These are phyloP conservation scores for Fusarium compactum DNA, from an alignment of 2,329 filamentous ascomycete genomes.

Conservation along the genomic window DNA sequence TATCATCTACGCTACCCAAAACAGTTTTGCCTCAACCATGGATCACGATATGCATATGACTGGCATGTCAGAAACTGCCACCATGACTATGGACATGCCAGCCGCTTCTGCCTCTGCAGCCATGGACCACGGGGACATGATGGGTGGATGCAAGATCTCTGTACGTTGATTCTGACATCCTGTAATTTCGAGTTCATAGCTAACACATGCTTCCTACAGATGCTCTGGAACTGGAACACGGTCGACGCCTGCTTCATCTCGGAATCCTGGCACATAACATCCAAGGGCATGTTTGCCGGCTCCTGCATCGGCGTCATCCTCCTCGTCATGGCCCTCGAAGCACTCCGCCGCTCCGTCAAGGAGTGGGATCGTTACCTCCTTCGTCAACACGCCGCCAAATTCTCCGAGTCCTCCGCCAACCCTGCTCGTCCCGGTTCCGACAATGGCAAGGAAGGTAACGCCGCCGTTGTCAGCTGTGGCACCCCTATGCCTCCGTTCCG, in stretches of 20 bases:
- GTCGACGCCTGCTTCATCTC: constrained; percentile 79
- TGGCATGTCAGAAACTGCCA: constrained; percentile 17
- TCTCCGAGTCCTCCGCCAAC: constrained; percentile 29
- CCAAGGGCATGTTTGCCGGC: constrained; percentile 78
- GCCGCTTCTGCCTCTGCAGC: constrained; percentile 33
- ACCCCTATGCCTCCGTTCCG: constrained; percentile 56
- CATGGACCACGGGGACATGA: constrained; percentile 30
- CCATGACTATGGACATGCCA: constrained; percentile 41
- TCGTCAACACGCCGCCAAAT: constrained; percentile 60
- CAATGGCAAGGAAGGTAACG: constrained; percentile 40
- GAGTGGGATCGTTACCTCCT: constrained; percentile 79
- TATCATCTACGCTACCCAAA: neutral
- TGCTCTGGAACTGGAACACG: constrained; percentile 85
- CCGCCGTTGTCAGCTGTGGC: constrained; percentile 18
- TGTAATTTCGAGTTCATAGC: neutral
- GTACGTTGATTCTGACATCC: constrained; percentile 43
- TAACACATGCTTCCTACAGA: constrained; percentile 59
- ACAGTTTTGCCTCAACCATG: constrained; percentile 1
- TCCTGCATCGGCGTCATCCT: constrained; percentile 82
- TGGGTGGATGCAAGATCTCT: constrained; percentile 54
- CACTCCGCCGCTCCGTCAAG: constrained; percentile 75
- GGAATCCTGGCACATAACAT: constrained; percentile 75
- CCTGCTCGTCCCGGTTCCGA: constrained; percentile 23
- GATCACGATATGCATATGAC: constrained; percentile 32
- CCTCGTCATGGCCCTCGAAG: constrained; percentile 79